phyloP scores from a whole-genome alignment of 2,329 filamentous ascomycete genomes.

The Rutstroemia sp. region DNA sequence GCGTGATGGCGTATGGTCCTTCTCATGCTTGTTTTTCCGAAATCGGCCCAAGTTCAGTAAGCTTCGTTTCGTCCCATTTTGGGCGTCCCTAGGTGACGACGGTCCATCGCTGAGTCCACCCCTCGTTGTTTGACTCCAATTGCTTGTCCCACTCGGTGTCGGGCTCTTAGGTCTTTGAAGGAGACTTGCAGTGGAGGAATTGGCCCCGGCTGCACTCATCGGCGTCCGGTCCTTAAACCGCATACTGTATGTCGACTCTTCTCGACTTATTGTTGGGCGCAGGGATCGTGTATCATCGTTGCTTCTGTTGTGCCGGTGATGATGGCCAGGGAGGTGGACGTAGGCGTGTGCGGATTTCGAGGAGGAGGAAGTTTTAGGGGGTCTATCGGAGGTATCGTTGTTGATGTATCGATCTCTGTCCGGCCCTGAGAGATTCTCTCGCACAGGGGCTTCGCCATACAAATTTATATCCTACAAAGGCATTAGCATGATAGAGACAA shows the following conservation, averaged over 20 bases:
- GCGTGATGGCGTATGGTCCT: slow-evolving; percentile 42
- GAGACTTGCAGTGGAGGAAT: slow-evolving; percentile 24
- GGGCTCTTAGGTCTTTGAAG: slow-evolving; percentile 68
- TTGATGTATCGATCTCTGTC: slow-evolving; percentile 60
- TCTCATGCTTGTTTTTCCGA: slow-evolving; percentile 42
- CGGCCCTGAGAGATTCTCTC: slow-evolving; percentile 59
- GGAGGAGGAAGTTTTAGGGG: slow-evolving; percentile 55
- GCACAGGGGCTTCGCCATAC: slow-evolving; percentile 71
- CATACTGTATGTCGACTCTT: slow-evolving; percentile 56
- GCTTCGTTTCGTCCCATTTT: slow-evolving; percentile 20
- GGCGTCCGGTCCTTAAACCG: slow-evolving; percentile 41
- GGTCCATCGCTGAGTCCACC: slow-evolving; percentile 40
- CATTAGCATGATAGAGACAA: slow-evolving; percentile 11
- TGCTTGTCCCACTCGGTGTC: slow-evolving; percentile 66
- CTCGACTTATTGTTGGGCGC: slow-evolving; percentile 66
- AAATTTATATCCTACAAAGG: slow-evolving; percentile 61
- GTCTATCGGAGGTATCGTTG: slow-evolving; percentile 39
- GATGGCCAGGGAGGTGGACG: slow-evolving; percentile 58
- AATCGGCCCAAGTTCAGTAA: slow-evolving; percentile 26
- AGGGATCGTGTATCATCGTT: slow-evolving; percentile 58
- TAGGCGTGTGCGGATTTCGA: slow-evolving; percentile 49
- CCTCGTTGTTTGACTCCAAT: slow-evolving; percentile 33
- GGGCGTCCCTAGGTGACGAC: slow-evolving; percentile 31
- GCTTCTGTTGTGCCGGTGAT: slow-evolving; percentile 62
- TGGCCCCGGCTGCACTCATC: slow-evolving; percentile 23